Conservation (phyloP, 2,329 filamentous ascomycete species). For the Thielaviopsis punctulata region DNA sequence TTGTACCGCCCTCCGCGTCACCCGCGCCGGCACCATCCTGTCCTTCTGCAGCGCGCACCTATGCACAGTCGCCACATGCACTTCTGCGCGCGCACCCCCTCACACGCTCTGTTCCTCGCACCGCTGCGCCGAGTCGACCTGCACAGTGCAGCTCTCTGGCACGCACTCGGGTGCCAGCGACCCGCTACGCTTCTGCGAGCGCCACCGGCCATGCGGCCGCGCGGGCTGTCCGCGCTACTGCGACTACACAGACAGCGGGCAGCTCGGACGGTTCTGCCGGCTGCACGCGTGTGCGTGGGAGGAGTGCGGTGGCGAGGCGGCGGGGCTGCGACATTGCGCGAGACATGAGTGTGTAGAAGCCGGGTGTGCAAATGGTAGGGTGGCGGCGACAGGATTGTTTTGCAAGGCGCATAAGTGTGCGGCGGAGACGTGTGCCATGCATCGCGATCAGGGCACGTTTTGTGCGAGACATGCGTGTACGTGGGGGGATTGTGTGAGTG, state of each 20-base stretch:
- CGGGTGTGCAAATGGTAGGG: conserved; percentile 3
- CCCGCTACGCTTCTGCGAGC: conserved; percentile 15
- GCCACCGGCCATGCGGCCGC: conserved; percentile 14
- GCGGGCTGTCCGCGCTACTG: conserved; percentile 13
- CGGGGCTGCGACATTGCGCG: conserved; percentile 1
- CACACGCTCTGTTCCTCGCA: conserved; percentile 13
- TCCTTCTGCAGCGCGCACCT: conserved; percentile 16
- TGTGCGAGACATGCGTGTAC: neutral
- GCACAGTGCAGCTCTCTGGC: conserved; percentile 13
- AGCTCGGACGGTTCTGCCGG: conserved; percentile 3
- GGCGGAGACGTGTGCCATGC: conserved; percentile 1
- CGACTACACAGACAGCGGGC: neutral
- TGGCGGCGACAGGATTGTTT: conserved; percentile 2
- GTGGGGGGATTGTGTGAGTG: neutral
- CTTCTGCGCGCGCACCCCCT: neutral
- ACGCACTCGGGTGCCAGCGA: conserved; percentile 9
- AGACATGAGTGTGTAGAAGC: conserved; percentile 9
- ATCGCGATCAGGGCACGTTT: neutral
- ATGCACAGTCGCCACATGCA: conserved; percentile 14
- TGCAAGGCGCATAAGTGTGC: conserved; percentile 8
- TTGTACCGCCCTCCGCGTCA: conserved; percentile 10
- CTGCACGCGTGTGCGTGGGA: neutral
- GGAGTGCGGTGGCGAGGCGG: neutral
- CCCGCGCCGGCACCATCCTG: neutral
- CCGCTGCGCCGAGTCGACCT: conserved; percentile 14